A percentile compares a stretch with the other conserved stretches of the same genome.
Evolutionary conservation across 352 stramenopile genomes (phyloP).

Genomic region (Globisporangium irregulare): DNA sequence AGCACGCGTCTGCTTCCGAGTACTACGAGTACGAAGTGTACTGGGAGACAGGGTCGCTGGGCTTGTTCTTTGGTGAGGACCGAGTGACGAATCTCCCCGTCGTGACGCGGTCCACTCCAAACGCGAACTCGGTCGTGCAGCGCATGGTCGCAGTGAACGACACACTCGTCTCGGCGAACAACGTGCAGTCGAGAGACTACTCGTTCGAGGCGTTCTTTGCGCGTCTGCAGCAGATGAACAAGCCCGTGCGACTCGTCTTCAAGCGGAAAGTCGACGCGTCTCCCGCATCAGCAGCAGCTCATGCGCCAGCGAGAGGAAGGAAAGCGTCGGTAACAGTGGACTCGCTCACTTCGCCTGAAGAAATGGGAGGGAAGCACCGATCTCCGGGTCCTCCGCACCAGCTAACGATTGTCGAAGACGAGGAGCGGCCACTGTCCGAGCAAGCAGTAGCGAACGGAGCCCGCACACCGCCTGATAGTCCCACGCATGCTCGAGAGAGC

Average conservation of each 20-base stretch:
- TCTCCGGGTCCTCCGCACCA: slow-evolving; percentile 14
- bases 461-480: slow-evolving; percentile 16
- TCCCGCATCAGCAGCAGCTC: not conserved
- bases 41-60: slow-evolving; percentile 77
- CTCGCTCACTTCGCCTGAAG: slow-evolving; percentile 15
- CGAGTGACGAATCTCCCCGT: slow-evolving; percentile 62
- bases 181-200: slow-evolving; percentile 62
- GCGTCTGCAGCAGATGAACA: slow-evolving; percentile 80
- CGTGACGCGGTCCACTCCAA: slow-evolving; percentile 71
- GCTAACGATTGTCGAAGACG: slow-evolving; percentile 12
- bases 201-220: slow-evolving; percentile 83
- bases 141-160: slow-evolving; percentile 72
- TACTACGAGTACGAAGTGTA: slow-evolving; percentile 66
- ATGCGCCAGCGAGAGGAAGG: slow-evolving; percentile 13
- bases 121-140: slow-evolving; percentile 65
- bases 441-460: not conserved
- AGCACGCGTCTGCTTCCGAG: slow-evolving; percentile 18
- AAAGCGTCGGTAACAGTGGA: slow-evolving; percentile 39
- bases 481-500: slow-evolving; percentile 9
- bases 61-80: slow-evolving; percentile 85
- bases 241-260: slow-evolving; percentile 78
- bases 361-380: not conserved
- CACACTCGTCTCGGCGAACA: slow-evolving; percentile 76
- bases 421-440: not conserved
- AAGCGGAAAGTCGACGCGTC: slow-evolving; percentile 25